Evolutionary conservation across 441 rosid species (phyloP), one percentile per base, ranked within the genome.

Genomic region (Populus hybrid): DNA sequence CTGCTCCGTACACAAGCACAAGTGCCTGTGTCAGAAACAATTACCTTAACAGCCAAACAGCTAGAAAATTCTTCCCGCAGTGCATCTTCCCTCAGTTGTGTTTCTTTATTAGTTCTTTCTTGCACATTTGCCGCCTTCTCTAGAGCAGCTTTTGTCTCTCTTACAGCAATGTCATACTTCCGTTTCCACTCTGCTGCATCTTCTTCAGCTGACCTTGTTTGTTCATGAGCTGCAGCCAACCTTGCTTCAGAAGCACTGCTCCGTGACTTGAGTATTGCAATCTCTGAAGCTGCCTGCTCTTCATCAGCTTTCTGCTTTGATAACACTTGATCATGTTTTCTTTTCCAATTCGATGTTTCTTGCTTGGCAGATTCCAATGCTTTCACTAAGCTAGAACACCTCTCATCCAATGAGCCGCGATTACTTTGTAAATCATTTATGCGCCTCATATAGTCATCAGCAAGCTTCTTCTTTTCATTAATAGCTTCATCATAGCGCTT

Each of bases 101-200:
- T 89, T 76, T 92, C 94, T 90, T 93, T 97, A 77, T 84, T 91
- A 63, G 88, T 71, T 28, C 98, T 92, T 69, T 94, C 97, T 84
- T 94, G 99, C 69, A 89, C 89, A 63, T 86, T 79, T 35, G 99
- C 93, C 76, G 98, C 99, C 87, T 97, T 97, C 92, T 92, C 98
- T 38, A 94, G 83, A 79, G 99, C 98, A 85, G 89, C 82, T 83
- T 91, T 94, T 61, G 98, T 96, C 79, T 97, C 99, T 85, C 95
- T 88, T 64, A 92, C 93, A 69, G 98, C 97, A 70, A 83, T 86
- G 80, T 92, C 99, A 77, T 90, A 97, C 87, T 94, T 97, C 79
- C 99, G 89, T 82, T 92, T 90, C 99, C 99, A 97, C 76, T 97
- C 99, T 71, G 86, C 88, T 4, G 98, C 94, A 84, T 93, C 99